These are phyloP conservation scores for Eragrostis curvula DNA, from an alignment of 176 grass and related monocot genomes.

Conservation along the genomic window DNA sequence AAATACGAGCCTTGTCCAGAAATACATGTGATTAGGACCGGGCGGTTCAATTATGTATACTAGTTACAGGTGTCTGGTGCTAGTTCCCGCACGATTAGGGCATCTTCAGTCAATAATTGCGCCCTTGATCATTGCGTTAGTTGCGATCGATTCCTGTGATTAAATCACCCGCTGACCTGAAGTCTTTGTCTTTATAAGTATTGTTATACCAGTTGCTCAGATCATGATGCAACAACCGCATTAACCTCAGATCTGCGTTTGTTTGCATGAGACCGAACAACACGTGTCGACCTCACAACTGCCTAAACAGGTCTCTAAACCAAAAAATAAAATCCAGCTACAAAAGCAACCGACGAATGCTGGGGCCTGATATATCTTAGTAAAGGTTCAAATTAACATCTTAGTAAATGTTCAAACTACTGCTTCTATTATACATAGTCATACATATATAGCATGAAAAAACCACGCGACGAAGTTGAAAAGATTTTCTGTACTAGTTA, in stretches of 20 bases:
- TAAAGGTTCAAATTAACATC: neutral
- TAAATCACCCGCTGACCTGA: conserved; percentile 41
- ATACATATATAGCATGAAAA: neutral
- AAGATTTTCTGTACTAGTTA: conserved; percentile 34
- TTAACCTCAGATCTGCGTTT: neutral
- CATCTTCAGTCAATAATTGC: conserved; percentile 48
- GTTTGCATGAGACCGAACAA: neutral
- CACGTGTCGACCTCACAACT: conserved; percentile 43
- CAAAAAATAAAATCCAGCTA: conserved; percentile 1
- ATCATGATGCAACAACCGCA: conserved; percentile 7
- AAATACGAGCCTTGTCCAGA: conserved; percentile 6
- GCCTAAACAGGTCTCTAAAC: neutral
- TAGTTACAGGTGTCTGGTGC: conserved; percentile 39
- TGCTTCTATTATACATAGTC: conserved; percentile 15
- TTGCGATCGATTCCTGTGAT: conserved; percentile 4
- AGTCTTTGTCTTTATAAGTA: conserved; percentile 1
- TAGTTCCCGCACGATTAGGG: conserved; percentile 39
- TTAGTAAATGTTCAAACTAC: neutral
- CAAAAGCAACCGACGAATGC: neutral
- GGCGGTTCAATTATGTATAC: conserved; percentile 34
- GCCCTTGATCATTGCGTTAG: conserved; percentile 32
- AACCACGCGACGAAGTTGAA: conserved; percentile 15
- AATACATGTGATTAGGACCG: conserved; percentile 43
- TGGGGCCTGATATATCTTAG: neutral
- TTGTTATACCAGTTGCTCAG: conserved; percentile 3